Percentiles rank a stretch among this genome's conserved stretches.
Evolutionary conservation across 345 rosid species (phyloP).

Genomic region (Litchi chinensis): DNA sequence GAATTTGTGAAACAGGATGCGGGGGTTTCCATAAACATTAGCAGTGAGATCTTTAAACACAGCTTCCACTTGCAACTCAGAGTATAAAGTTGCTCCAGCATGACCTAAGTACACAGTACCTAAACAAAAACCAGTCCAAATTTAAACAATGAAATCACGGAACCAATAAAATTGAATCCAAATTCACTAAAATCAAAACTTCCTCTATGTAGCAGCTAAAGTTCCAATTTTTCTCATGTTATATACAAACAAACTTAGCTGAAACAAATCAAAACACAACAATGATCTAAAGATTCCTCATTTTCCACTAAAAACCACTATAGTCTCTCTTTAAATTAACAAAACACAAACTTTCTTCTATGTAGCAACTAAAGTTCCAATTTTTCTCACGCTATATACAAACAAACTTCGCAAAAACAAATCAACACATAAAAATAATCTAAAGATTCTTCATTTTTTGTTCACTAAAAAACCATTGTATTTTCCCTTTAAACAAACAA

Average conservation of each 20-base stretch:
- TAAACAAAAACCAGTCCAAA: no score
- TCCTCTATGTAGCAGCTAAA: background rate
- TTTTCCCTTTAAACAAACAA: background rate
- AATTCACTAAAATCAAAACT: background rate
- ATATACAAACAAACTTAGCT: background rate
- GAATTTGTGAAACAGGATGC: no score
- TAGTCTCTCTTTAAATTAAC: background rate
- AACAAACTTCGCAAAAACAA: background rate
- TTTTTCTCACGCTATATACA: background rate
- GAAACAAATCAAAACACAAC: background rate
- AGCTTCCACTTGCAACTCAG: no score
- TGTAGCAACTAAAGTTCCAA: background rate
- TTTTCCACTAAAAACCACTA: background rate
- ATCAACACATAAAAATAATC: background rate
- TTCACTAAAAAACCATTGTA: background rate
- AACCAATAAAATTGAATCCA: background rate
- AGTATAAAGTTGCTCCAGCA: no score
- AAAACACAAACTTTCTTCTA: background rate
- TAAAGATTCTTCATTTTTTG: background rate
- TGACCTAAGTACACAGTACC: no score
- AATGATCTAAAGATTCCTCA: background rate
- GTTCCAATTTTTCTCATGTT: background rate
- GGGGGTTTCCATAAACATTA: no score
- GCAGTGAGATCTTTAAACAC: no score
- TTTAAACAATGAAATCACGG: background rate